Evolutionary conservation across 2,329 filamentous ascomycete species (phyloP).

Genomic region (Alternaria hordeiaustralica): DNA sequence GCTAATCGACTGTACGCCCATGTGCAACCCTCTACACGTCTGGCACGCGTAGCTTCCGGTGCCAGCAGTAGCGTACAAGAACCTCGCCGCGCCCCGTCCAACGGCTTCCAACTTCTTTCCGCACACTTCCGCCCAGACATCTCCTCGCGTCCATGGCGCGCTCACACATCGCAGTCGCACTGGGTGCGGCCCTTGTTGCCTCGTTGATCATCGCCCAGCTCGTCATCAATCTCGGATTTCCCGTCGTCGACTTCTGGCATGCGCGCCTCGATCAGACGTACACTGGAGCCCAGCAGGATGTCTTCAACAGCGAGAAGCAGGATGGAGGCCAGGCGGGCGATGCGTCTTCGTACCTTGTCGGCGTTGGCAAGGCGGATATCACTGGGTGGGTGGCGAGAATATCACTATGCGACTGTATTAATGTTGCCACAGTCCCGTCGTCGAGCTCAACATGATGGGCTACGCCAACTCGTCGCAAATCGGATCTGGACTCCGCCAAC

Average conservation of each 20-base stretch:
- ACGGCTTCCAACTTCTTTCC: constrained; percentile 8
- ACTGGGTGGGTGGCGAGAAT: constrained; percentile 61
- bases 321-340: constrained; percentile 37
- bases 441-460: constrained; percentile 89
- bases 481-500: constrained; percentile 83
- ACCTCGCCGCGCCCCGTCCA: not conserved
- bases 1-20: not conserved
- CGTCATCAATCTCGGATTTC: constrained; percentile 43
- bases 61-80: constrained; percentile 9
- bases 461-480: constrained; percentile 87
- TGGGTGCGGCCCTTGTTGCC: constrained; percentile 44
- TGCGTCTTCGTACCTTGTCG: constrained; percentile 64
- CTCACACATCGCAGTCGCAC: constrained; percentile 47
- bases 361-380: constrained; percentile 75
- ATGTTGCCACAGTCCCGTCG: constrained; percentile 68
- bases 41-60: not conserved
- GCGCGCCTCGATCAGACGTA: constrained; percentile 31
- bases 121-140: constrained; percentile 27
- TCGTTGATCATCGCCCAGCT: constrained; percentile 46
- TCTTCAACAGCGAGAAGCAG: constrained; percentile 38
- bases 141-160: constrained; percentile 45
- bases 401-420: constrained; percentile 7
- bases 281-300: constrained; percentile 30
- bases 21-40: not conserved
- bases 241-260: constrained; percentile 47